Evolutionary conservation across 2,329 filamentous ascomycete species (phyloP), one percentile per base, ranked within the genome.

Genomic region (Aureobasidium sp.): DNA sequence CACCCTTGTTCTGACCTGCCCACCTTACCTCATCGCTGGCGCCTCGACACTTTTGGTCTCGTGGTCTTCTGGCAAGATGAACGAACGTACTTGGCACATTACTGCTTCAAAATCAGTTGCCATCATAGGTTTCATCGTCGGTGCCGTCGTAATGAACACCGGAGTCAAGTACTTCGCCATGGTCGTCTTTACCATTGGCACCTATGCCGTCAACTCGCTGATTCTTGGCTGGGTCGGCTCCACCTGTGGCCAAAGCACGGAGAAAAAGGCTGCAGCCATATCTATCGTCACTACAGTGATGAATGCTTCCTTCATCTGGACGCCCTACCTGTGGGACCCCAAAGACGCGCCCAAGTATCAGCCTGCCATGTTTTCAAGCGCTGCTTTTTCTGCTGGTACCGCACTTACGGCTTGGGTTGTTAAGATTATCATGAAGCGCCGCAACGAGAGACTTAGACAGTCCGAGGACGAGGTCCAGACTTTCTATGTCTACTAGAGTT

Each of bases 271-370:
- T 0, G 75, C 75, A 17, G 75, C 78, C 1, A 68, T 81, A 9
- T 77, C 77, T 12, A 79, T 81, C 69, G 79, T 79, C 5, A 81
- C 79, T 27, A 78, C 79, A 1, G 74, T 78, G 27, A 77, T 76
- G 27, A 78, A 78, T 66, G 77, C 78, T 15, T 76, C 75, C 2
- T 80, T 79, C 66, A 78, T 81, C 48, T 82, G 79, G 66, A 78
- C 78, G n/a, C 77, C 78, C 1, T 81, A 81, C 64, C 70, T 82
- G 3, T 81, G 79, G 78, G 78, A 78, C 5, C 74, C 75, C 25
- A 74, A 64, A 9, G 78, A 80, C 61, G 71, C 69, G 39, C 79
- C 79, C 0, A 71, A 77, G 25, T 82, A 80, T 63, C 72, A 70
- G 0, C 76, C 74, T 15, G 77, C 76, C 4, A 78, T 81, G 55